Base-by-base conservation (phyloP, 352 stramenopile genomes). In the Pythium volutum region DNA sequence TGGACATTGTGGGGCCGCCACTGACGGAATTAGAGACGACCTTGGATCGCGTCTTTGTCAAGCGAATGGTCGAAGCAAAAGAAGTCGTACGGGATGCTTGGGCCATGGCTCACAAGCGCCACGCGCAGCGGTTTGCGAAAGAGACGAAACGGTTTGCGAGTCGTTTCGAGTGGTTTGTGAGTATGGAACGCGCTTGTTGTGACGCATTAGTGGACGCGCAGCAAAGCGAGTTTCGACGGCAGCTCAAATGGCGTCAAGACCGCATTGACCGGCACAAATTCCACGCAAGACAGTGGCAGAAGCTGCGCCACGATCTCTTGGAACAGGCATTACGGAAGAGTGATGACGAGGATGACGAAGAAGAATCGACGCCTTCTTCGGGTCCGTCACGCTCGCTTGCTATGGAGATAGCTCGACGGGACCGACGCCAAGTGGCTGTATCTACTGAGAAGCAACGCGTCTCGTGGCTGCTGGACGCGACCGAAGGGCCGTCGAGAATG, bases 171-270 rank as follows among this genome's bases (percentile, higher is more conserved):
- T 88, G 81, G 81, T 53, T 76, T 11, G 36, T 70, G 12, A 71
- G 43, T 14, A 76, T 76, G 56, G 64, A 81, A 33, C 69, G 63
- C 10, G 29, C 64, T 16, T 76, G 72, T 20, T 61, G 73, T 12
- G 70, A 81, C 16, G 70, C 68, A n/a, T 56, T 90, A 10, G 49
- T 74, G 8, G 65, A 66, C 10, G 50, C 66, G 0, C 76, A 90
- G 42, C 77, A 76, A 43, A 71, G 54, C 36, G 81, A 88, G 45
- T 84, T 87, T 33, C 67, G 70, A 22, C 69, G 77, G 1, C 78
- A 88, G 55, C 65, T 81, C 6, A 88, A 87, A 45, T 88, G 81
- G 81, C 69, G 69, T 16, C 81, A 90, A 79, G 77, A 88, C 38
- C 73, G 70, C 3, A 54, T 88, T 11, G 81, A 90, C 31, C 66